These are phyloP conservation scores for Limonomyces culmigenus DNA, from an alignment of 1,284 basidiomycete species.

Conservation along the genomic window DNA sequence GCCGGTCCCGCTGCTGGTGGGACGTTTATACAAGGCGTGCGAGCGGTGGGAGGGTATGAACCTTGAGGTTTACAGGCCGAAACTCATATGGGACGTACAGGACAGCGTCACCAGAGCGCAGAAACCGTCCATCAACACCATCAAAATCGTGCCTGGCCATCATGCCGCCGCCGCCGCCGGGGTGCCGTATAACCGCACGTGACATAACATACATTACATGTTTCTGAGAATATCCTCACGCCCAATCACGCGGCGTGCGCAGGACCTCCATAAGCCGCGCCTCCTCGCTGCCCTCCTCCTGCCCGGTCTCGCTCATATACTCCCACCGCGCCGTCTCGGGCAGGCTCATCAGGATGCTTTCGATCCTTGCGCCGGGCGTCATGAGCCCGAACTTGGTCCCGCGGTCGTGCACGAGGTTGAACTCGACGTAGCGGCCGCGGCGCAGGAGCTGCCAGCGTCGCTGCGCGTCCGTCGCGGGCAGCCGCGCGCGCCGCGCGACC, in stretches of 20 bases:
- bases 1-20: too few relatives aligned
- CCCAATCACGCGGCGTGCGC: constrained; percentile 60
- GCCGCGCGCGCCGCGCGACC: constrained; percentile 37
- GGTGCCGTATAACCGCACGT: too few relatives aligned
- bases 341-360: constrained; percentile 86
- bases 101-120: too few relatives aligned
- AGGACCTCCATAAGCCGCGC: constrained; percentile 54
- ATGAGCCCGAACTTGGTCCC: constrained; percentile 81
- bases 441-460: constrained; percentile 84
- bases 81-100: too few relatives aligned
- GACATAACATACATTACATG: too few relatives aligned
- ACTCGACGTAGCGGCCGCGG: constrained; percentile 85
- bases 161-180: too few relatives aligned
- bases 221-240: constrained; percentile 9
- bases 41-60: too few relatives aligned
- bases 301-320: constrained; percentile 74
- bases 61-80: too few relatives aligned
- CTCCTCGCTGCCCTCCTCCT: constrained; percentile 52
- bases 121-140: too few relatives aligned
- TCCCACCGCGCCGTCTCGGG: constrained; percentile 90
- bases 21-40: too few relatives aligned
- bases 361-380: constrained; percentile 83
- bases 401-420: constrained; percentile 82
- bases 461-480: constrained; percentile 43
- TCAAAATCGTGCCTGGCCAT: too few relatives aligned